Conservation (phyloP, 441 rosid species). For the Biscutella auriculata region DNA sequence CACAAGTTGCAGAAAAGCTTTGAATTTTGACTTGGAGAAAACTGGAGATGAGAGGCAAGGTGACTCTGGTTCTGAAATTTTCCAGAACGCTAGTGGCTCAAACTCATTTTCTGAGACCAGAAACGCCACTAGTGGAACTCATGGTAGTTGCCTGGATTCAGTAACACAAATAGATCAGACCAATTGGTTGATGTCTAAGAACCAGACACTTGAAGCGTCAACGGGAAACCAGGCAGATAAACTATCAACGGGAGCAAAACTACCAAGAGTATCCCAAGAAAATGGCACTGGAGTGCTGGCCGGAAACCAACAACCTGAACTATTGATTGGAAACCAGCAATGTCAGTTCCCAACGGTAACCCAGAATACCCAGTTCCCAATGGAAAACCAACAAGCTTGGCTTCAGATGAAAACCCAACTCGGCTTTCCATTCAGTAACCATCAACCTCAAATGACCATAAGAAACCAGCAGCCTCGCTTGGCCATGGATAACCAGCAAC, state of each 20-base stretch:
- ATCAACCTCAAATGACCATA: not conserved
- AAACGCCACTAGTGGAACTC: slow-evolving; percentile 10
- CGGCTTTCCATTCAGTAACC: slow-evolving; percentile 8
- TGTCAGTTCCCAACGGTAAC: slow-evolving; percentile 10
- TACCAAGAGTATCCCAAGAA: no score
- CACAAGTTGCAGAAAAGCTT: slow-evolving; percentile 47
- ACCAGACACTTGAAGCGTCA: slow-evolving; percentile 11
- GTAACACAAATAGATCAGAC: slow-evolving; percentile 27
- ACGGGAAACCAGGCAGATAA: slow-evolving; percentile 1
- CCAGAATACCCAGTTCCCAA: slow-evolving; percentile 3
- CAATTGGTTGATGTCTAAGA: slow-evolving; percentile 6
- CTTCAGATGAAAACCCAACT: slow-evolving; percentile 11
- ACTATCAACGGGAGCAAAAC: not conserved
- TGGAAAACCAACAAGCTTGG: slow-evolving; percentile 13
- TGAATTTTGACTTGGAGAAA: slow-evolving; percentile 49
- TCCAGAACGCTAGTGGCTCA: slow-evolving; percentile 12
- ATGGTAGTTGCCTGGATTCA: slow-evolving; percentile 12
- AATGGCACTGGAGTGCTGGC: not conserved
- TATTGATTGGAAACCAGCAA: slow-evolving; percentile 14
- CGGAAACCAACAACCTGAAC: slow-evolving; percentile 14
- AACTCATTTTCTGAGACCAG: slow-evolving; percentile 16
- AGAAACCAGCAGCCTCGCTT: slow-evolving; percentile 13
- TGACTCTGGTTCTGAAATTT: slow-evolving; percentile 14
- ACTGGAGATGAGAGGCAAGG: slow-evolving; percentile 18
- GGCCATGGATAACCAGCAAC: slow-evolving; percentile 26